Conservation (phyloP, 495 filamentous ascomycete species). For the Tetracladium setigerum region DNA sequence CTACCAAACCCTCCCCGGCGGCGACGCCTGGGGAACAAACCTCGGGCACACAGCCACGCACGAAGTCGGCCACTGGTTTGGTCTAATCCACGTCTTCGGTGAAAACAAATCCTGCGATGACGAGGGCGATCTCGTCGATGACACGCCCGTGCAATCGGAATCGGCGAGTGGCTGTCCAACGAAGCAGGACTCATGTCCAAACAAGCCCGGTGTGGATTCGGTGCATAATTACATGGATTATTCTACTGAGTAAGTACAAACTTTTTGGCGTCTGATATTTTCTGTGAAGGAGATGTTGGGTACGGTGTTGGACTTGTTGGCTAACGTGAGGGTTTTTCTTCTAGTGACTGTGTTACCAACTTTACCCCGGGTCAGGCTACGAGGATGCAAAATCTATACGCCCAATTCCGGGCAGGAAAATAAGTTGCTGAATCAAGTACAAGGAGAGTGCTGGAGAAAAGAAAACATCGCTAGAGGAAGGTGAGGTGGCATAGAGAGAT, state of each 20-base stretch:
- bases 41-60: slow-evolving; percentile 52
- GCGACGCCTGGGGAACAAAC: slow-evolving; percentile 43
- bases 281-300: no score
- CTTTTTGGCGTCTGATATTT: no score
- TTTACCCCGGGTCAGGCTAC: slow-evolving; percentile 37
- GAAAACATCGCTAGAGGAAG: no score
- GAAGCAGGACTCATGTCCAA: slow-evolving; percentile 45
- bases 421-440: no score
- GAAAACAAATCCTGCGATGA: slow-evolving; percentile 51
- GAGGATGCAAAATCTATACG: slow-evolving; percentile 36
- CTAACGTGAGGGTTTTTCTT: no score
- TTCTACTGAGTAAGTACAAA: no score
- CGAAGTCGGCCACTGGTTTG: slow-evolving; percentile 64
- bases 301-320: no score
- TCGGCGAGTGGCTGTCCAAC: slow-evolving; percentile 50
- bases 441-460: no score
- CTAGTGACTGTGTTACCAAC: slow-evolving; percentile 35
- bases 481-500: no score
- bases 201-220: slow-evolving; percentile 41
- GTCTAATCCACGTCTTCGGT: slow-evolving; percentile 59
- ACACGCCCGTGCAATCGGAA: slow-evolving; percentile 47
- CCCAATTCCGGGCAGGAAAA: slow-evolving; percentile 36
- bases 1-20: slow-evolving; percentile 45
- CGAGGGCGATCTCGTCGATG: slow-evolving; percentile 46
- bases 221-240: slow-evolving; percentile 66